Percentiles rank a stretch among this genome's conserved stretches.
phyloP scores from a whole-genome alignment of 805 yeast genomes.

The Zygoascus ofunaensis region DNA sequence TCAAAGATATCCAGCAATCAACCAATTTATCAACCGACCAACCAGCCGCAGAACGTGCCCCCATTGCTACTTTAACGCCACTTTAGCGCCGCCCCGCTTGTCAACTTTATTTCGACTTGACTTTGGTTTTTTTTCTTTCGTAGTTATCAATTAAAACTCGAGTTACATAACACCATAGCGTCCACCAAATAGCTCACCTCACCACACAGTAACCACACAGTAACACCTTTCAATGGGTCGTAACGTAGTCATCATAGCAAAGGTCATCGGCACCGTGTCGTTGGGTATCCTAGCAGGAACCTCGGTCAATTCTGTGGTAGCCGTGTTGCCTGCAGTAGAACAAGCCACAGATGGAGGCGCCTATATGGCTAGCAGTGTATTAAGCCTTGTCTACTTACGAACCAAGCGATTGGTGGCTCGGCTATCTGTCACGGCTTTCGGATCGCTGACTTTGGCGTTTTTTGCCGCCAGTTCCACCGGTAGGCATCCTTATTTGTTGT shows the following conservation, averaged over 20 bases:
- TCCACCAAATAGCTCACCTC: no score
- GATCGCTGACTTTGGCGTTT: slow-evolving; percentile 22
- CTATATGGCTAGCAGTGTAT: background rate
- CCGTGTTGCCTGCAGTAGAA: slow-evolving; percentile 12
- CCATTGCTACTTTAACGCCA: no score
- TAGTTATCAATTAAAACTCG: no score
- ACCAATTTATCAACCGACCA: no score
- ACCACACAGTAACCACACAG: no score
- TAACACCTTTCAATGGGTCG: no score
- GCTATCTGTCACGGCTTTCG: slow-evolving; percentile 13
- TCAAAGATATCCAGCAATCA: no score
- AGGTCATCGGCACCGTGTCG: slow-evolving; percentile 29
- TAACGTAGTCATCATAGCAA: slow-evolving; percentile 23
- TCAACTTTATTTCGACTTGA: no score
- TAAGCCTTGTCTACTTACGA: background rate
- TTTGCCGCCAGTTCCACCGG: slow-evolving; percentile 20
- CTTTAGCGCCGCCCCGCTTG: no score
- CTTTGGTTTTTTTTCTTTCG: no score
- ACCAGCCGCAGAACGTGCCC: no score
- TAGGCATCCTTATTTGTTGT: slow-evolving; percentile 29
- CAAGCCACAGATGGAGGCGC: slow-evolving; percentile 5
- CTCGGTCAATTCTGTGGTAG: slow-evolving; percentile 16
- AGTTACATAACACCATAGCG: no score
- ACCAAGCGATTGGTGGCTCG: background rate
- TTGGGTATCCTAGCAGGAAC: slow-evolving; percentile 30